These are phyloP conservation scores for Ogataea ganodermae DNA, from an alignment of 805 yeast species.

Conservation along the genomic window DNA sequence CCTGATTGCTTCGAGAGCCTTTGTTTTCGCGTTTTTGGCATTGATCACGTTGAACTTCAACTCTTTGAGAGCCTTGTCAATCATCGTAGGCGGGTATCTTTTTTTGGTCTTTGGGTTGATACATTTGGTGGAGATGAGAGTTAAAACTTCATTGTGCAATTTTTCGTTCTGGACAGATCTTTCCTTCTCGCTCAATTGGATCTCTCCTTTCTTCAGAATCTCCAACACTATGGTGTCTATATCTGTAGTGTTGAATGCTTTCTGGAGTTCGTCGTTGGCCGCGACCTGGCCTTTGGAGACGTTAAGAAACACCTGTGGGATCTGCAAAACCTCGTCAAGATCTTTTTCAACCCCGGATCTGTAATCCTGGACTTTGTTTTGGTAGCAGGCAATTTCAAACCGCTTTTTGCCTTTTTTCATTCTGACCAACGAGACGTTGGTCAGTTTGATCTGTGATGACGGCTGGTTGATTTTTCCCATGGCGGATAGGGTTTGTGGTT, in stretches of 20 bases:
- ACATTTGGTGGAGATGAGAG: constrained; percentile 84
- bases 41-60: constrained; percentile 78
- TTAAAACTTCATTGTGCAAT: constrained; percentile 68
- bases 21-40: constrained; percentile 62
- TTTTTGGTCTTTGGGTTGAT: constrained; percentile 87
- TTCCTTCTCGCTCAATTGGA: constrained; percentile 92
- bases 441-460: constrained; percentile 79
- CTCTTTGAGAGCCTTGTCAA: constrained; percentile 79
- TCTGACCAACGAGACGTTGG: constrained; percentile 91
- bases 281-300: constrained; percentile 96
- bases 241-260: constrained; percentile 75
- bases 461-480: constrained; percentile 76
- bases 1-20: constrained; percentile 90
- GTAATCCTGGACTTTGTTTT: constrained; percentile 96
- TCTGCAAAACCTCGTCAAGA: constrained; percentile 92
- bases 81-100: constrained; percentile 93
- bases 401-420: constrained; percentile 89
- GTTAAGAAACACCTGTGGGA: constrained; percentile 90
- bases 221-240: constrained; percentile 74
- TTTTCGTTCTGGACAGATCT: constrained; percentile 68
- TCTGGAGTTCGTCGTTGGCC: constrained; percentile 74
- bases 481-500: background rate
- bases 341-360: constrained; percentile 87
- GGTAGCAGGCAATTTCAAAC: constrained; percentile 95
- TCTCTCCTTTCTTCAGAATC: constrained; percentile 87